Conservation (phyloP, 345 rosid genomes). For the Euphorbia lathyris region DNA sequence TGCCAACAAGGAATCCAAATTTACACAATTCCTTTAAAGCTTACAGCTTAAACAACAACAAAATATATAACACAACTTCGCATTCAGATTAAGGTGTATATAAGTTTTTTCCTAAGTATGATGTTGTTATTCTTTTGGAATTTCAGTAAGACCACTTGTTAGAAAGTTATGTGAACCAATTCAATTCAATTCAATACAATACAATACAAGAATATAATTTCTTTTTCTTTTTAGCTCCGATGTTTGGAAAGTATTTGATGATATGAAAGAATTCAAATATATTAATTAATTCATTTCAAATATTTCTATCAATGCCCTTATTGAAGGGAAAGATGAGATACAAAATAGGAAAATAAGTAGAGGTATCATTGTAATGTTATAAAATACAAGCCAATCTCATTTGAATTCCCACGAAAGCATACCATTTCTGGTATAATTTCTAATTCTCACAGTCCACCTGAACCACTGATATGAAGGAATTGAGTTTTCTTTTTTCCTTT, state of each 20-base stretch:
- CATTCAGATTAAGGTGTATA: neutral
- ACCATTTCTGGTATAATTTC: neutral
- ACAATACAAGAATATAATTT: too few relatives aligned
- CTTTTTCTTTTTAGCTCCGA: neutral
- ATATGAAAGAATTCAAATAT: neutral
- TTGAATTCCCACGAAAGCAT: neutral
- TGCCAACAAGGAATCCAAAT: slow-evolving; percentile 27
- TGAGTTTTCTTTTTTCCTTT: too few relatives aligned
- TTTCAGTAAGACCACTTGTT: neutral
- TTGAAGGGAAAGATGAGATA: neutral
- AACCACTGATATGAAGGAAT: too few relatives aligned
- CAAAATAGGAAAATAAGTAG: neutral
- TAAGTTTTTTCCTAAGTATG: neutral
- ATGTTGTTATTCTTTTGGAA: too few relatives aligned
- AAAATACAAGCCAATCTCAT: neutral
- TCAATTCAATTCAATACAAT: neutral
- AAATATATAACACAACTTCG: neutral
- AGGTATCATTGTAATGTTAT: neutral
- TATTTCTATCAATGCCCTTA: neutral
- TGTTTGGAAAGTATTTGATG: neutral
- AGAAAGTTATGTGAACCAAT: neutral
- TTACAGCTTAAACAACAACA: neutral
- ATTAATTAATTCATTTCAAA: neutral
- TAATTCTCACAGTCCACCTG: too few relatives aligned
- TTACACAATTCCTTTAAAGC: neutral